Conservation (phyloP, 2,329 filamentous ascomycete species). For the Paracoccidioides brasiliensis region DNA sequence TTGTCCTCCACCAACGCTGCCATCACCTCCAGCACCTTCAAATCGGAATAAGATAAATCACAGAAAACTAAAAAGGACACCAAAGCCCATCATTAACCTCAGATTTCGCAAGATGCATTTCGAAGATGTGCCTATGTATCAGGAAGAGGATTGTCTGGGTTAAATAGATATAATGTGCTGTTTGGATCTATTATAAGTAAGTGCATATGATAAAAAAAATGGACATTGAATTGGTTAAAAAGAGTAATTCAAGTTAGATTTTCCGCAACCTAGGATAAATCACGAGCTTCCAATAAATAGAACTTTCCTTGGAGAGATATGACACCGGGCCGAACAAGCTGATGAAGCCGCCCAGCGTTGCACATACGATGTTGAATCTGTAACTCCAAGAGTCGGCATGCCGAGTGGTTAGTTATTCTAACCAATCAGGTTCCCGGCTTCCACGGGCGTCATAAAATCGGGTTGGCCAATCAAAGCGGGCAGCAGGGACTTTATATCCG, state of each 20-base stretch:
- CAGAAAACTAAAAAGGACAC: slow-evolving; percentile 78
- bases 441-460: not conserved
- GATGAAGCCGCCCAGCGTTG: slow-evolving; percentile 73
- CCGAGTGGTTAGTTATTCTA: slow-evolving; percentile 5
- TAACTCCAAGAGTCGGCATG: slow-evolving; percentile 51
- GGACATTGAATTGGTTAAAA: not conserved
- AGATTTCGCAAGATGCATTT: slow-evolving; percentile 47
- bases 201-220: not conserved
- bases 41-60: slow-evolving; percentile 72
- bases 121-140: not conserved
- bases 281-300: slow-evolving; percentile 81
- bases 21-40: slow-evolving; percentile 33
- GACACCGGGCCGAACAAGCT: slow-evolving; percentile 84
- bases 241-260: not conserved
- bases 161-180: not conserved
- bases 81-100: slow-evolving; percentile 82
- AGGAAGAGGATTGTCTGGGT: too few species aligned
- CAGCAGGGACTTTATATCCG: not conserved
- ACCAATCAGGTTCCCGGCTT: not conserved
- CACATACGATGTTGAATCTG: slow-evolving; percentile 72
- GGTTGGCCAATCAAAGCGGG: not conserved
- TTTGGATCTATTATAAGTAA: not conserved
- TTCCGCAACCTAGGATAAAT: slow-evolving; percentile 24
- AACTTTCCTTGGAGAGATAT: slow-evolving; percentile 80
- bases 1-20: slow-evolving; percentile 29